These are phyloP conservation scores for Houttuynia cordata DNA, from an alignment of 164 flowering plant species.

Conservation along the genomic window DNA sequence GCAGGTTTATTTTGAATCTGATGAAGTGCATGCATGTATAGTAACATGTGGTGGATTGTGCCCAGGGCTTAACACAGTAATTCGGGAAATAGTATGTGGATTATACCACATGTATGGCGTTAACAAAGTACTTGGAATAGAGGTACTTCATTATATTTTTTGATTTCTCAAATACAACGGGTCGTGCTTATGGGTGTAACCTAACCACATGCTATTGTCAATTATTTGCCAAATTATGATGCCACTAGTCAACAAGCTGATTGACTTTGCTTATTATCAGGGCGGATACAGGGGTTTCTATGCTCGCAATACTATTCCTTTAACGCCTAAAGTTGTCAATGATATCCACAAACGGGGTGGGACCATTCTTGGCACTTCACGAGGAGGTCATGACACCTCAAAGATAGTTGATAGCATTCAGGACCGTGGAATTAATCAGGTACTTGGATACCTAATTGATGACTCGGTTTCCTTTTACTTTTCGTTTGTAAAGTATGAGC, in stretches of 20 bases:
- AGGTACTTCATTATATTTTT: constrained; percentile 12
- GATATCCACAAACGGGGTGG: constrained; percentile 92
- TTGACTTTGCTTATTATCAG: constrained; percentile 15
- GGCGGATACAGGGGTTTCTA: constrained; percentile 82
- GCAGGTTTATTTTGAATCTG: constrained; percentile 78
- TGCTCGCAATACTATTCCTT: constrained; percentile 48
- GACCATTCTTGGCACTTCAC: constrained; percentile 71
- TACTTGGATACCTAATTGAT: constrained; percentile 5
- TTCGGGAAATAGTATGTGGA: constrained; percentile 85
- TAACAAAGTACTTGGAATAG: constrained; percentile 59
- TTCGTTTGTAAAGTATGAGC: background rate
- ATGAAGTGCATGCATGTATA: constrained; percentile 87
- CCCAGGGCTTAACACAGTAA: constrained; percentile 94
- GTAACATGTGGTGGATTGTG: constrained; percentile 99
- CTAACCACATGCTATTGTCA: no score
- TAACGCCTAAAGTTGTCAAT: constrained; percentile 61
- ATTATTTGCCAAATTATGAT: background rate
- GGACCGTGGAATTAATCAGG: constrained; percentile 87
- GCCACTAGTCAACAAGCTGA: background rate
- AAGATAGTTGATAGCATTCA: constrained; percentile 90
- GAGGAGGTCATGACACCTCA: constrained; percentile 72
- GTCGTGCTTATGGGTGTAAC: background rate
- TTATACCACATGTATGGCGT: constrained; percentile 85
- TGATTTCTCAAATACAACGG: background rate
- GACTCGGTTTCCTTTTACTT: background rate